Conservation (phyloP, 345 rosid genomes). For the Aquilaria sinensis region DNA sequence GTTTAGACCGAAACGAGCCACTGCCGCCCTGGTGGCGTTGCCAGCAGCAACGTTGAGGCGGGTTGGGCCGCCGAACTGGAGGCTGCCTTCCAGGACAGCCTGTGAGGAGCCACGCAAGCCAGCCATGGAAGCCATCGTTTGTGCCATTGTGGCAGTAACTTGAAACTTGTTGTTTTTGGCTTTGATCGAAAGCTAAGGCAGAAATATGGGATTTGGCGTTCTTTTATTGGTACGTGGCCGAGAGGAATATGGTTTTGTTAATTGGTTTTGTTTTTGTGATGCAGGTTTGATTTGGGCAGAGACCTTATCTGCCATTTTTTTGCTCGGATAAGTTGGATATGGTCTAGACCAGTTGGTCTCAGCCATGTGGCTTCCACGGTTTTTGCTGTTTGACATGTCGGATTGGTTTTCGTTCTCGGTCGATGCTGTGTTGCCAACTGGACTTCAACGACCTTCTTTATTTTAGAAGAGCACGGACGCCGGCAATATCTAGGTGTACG, state of each 20-base stretch:
- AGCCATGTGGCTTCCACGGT: slow-evolving; percentile 8
- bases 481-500: no score
- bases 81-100: slow-evolving; percentile 63
- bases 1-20: slow-evolving; percentile 31
- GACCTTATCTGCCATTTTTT: slow-evolving; percentile 41
- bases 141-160: slow-evolving; percentile 33
- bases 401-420: slow-evolving; percentile 20
- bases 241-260: slow-evolving; percentile 1
- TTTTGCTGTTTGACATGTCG: slow-evolving; percentile 21
- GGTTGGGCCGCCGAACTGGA: slow-evolving; percentile 47
- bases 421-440: slow-evolving; percentile 24
- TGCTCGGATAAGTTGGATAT: slow-evolving; percentile 49
- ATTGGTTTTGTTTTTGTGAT: slow-evolving; percentile 25
- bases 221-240: slow-evolving; percentile 1
- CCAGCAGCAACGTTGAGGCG: slow-evolving; percentile 26
- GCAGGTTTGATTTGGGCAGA: slow-evolving; percentile 29
- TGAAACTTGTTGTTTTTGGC: not conserved
- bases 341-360: slow-evolving; percentile 22
- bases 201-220: slow-evolving; percentile 27
- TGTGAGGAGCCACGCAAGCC: slow-evolving; percentile 65
- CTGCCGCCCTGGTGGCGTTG: slow-evolving; percentile 18
- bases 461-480: not conserved
- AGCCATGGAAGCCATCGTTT: slow-evolving; percentile 71
- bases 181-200: not conserved
- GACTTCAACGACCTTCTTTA: slow-evolving; percentile 7